phyloP scores from a whole-genome alignment of 1,284 basidiomycete species.

The Pholiota adiposa region DNA sequence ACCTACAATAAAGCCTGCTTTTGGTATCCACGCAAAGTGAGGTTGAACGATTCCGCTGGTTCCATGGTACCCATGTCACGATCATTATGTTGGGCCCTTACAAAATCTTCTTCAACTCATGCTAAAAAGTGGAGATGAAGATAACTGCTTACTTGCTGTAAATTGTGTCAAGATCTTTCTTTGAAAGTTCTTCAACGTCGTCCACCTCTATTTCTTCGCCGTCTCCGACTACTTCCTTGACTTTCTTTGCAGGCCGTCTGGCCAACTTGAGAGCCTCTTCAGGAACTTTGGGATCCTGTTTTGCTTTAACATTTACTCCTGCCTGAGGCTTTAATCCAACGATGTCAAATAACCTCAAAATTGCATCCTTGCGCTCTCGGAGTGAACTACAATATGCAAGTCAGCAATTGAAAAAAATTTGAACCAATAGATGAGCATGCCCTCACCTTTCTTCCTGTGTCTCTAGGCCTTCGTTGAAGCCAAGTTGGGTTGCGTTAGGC shows the following conservation, averaged over 20 bases:
- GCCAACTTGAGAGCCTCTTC: conserved; percentile 46
- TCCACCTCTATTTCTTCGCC: conserved; percentile 75
- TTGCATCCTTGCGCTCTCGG: conserved; percentile 76
- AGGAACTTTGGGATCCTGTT: conserved; percentile 40
- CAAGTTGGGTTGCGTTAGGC: conserved; percentile 36
- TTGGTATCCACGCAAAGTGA: conserved; percentile 88
- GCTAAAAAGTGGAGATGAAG: neutral
- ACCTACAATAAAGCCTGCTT: conserved; percentile 86
- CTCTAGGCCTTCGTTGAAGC: conserved; percentile 76
- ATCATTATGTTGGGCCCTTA: conserved; percentile 86
- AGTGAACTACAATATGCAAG: conserved; percentile 44
- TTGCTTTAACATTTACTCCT: conserved; percentile 40
- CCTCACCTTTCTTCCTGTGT: conserved; percentile 66
- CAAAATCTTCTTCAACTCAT: neutral
- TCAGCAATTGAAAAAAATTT: neutral
- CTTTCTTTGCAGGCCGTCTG: conserved; percentile 41
- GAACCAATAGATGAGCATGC: neutral
- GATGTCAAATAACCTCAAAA: conserved; percentile 67
- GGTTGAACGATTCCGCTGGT: conserved; percentile 78
- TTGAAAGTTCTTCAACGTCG: conserved; percentile 78
- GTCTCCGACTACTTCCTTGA: conserved; percentile 65
- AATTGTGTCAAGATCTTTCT: conserved; percentile 79
- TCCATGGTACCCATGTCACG: conserved; percentile 81
- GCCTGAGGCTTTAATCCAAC: conserved; percentile 61
- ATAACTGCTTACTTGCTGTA: conserved; percentile 70